Base-by-base conservation (phyloP, 2,329 filamentous ascomycete genomes). In the Pyricularia sp. region DNA sequence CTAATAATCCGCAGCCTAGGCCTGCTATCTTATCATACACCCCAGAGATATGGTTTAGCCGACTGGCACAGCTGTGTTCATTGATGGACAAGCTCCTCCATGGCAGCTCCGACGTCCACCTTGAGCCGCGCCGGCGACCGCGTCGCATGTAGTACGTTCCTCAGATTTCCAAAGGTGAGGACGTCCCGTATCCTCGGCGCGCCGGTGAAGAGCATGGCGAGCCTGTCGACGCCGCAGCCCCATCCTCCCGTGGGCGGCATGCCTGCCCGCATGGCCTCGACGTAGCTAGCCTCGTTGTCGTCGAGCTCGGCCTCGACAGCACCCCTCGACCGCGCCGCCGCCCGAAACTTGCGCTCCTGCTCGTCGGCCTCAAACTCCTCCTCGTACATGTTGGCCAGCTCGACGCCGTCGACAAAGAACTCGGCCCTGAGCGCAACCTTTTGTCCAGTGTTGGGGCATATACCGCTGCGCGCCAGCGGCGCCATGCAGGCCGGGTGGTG, bases 331-430 rank as follows among this genome's bases (percentile, higher is more conserved):
- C 76, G 71, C 30, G 70, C 73, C 69, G 86, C 82, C 10, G 76
- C 82, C 61, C 86, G 76, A 68, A 99, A 92, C 75, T 99, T 99
- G 65, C 84, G 81, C 60, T 90, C 83, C 77, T 99, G 94, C 70
- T 88, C 89, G 64, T 89, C 87, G 0, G 94, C 94, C 63, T 91
- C 90, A 75, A 99, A 99, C 74, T 99, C 94, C 76, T 99, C 94
- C 75, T 99, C 94, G 75, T 99, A 99, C 79, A 93, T 96, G 75
- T 99, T 99, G 67, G 93, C 91, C 35, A 96, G 82, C 73, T 99
- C 94, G 65, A 96, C 85, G 55, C 88, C 86, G 62, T 85, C 78
- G 67, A 96, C 84, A 76, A 96, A 96, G 26, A 96, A 83, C 76
- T 97, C 93, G 0, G 89, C 90, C 6, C 93, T 87, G 0, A 91